Evolutionary conservation across 2,329 filamentous ascomycete species (phyloP), one percentile per base, ranked within the genome.

Genomic region (Talaromyces pinophilus): DNA sequence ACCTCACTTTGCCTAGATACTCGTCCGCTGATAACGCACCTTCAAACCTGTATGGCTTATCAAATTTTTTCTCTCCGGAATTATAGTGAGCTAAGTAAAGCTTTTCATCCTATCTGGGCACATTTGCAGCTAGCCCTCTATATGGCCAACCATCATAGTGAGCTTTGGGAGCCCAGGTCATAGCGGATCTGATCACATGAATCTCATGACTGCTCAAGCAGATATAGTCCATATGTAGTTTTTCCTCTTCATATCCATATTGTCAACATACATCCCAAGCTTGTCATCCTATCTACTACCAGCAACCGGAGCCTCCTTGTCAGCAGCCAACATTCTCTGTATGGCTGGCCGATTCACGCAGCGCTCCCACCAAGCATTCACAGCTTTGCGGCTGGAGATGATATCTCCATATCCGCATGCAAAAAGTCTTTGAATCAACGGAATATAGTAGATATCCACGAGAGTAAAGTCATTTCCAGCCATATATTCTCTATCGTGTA

Each of bases 391-490:
- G 35, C 42, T 62, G 10, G 11, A 2, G n/a, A 66, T 30, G 5
- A 66, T 35, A 40, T 66, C 64, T 40, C 38, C 64, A 22, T 62
- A 57, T 17, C 59, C 64, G 40, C 64, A 66, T 10, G 38, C 48
- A 19, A 66, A 62, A 8, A 66, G 64, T 35, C 64, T 57, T 50
- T 66, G 64, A 4, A 62, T 57, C 50, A 66, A 28, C 50, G 64
- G 59, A 33, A 66, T 59, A 5, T 66, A 66, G 30, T 66, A 66
- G 28, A 66, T 66, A 35, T 66, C 64, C 6, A 62, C 64, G 5
- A 66, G 64, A n/a, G 48, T 66, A 15, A 66, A 66, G 28, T 62
- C 30, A 17, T 62, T 48, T 42, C 64, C 64, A 38, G 64, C 59
- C 59, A 66, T 66, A n/a, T 66, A 66, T 1, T 62, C 48, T 22